Conservation (phyloP, 495 filamentous ascomycete genomes). For the Penicillium crystallinum region DNA sequence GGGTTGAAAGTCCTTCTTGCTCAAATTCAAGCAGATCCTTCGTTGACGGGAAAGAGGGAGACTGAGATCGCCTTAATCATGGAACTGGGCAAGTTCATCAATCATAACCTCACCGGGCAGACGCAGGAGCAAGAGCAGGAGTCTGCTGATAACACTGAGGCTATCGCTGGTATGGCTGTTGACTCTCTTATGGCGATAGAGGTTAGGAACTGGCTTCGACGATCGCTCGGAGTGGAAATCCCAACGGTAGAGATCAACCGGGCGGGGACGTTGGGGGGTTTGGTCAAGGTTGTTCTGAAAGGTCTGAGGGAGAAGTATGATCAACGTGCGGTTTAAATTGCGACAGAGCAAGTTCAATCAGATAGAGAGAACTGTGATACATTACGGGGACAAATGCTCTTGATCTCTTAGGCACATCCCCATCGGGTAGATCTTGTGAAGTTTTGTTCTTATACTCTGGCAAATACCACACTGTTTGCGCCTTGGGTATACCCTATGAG, state of each 20-base stretch:
- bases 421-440: too few species aligned
- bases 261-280: conserved; percentile 13
- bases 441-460: too few species aligned
- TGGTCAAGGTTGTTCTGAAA: conserved; percentile 10
- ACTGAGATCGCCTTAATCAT: background rate
- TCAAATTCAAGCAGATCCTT: background rate
- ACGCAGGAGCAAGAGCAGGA: background rate
- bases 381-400: too few species aligned
- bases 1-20: background rate
- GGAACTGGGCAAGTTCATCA: background rate
- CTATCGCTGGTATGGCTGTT: conserved; percentile 30
- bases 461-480: too few species aligned
- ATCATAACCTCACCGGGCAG: conserved; percentile 1
- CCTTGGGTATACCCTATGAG: too few species aligned
- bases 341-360: background rate
- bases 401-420: too few species aligned
- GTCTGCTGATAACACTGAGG: conserved; percentile 13
- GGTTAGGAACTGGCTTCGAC: conserved; percentile 37
- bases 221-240: conserved; percentile 23
- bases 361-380: conserved; percentile 13
- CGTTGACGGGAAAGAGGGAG: background rate
- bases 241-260: conserved; percentile 26
- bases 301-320: conserved; percentile 10
- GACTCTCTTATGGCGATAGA: conserved; percentile 43
- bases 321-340: background rate